These are phyloP conservation scores for Boletus edulis DNA, from an alignment of 768 basidiomycete genomes.

Conservation along the genomic window DNA sequence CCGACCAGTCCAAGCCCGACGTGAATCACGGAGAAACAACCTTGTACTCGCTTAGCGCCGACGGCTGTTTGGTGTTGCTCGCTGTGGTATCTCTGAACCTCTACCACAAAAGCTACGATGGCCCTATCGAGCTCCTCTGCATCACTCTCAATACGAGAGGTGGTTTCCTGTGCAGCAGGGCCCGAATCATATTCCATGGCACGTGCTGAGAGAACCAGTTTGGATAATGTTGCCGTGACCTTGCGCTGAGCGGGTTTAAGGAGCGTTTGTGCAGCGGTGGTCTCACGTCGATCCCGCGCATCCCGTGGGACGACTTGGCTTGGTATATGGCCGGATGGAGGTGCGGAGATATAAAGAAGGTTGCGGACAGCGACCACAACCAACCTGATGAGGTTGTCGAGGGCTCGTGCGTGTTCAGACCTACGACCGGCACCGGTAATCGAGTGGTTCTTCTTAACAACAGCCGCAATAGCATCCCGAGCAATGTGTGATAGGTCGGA, in stretches of 20 bases:
- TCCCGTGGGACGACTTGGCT: slow-evolving; percentile 50
- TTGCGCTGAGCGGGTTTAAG: slow-evolving; percentile 82
- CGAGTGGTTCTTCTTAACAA: slow-evolving; percentile 57
- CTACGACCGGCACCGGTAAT: slow-evolving; percentile 42
- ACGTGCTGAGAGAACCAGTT: slow-evolving; percentile 87
- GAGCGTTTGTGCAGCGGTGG: slow-evolving; percentile 49
- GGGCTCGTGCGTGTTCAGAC: slow-evolving; percentile 52
- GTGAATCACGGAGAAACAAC: slow-evolving; percentile 57
- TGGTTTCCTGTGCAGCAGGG: slow-evolving; percentile 56
- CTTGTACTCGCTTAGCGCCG: slow-evolving; percentile 54
- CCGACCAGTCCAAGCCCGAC: slow-evolving; percentile 80
- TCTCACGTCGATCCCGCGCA: slow-evolving; percentile 42
- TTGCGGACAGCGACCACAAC: slow-evolving; percentile 76
- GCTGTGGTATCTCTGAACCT: slow-evolving; percentile 59
- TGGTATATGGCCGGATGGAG: slow-evolving; percentile 60
- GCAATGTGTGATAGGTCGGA: slow-evolving; percentile 60
- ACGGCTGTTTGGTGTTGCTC: slow-evolving; percentile 22
- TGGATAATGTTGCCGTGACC: slow-evolving; percentile 85
- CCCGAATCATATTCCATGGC: slow-evolving; percentile 83
- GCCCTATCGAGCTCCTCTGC: slow-evolving; percentile 75
- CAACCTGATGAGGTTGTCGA: slow-evolving; percentile 60
- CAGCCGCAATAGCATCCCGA: slow-evolving; percentile 57
- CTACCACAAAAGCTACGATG: slow-evolving; percentile 62
- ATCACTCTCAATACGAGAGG: slow-evolving; percentile 70
- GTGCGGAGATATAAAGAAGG: slow-evolving; percentile 66